Base-by-base conservation (phyloP, 2,329 filamentous ascomycete genomes). In the Bipolaris oryzae region DNA sequence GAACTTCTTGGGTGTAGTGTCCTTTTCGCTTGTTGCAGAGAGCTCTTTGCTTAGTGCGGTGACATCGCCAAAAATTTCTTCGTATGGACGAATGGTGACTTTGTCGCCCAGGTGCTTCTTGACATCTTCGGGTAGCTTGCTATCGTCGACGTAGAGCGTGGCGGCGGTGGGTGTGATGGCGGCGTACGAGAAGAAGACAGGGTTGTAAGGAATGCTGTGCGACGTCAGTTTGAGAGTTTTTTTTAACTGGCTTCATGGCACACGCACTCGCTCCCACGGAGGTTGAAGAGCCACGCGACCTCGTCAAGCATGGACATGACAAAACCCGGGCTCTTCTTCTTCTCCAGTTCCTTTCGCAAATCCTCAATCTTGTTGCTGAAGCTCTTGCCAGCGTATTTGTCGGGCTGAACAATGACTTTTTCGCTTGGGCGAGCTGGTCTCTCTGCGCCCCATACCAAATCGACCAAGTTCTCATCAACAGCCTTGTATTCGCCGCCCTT, bases 141-240 rank as follows among this genome's bases (percentile, higher is more conserved):
- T 84, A 11, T 88, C 84, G 70, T 98, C 90, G 56, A 98, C 81
- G 71, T 97, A 99, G 5, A 99, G 83, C 1, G 88, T 92, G 21
- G 89, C 91, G 1, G 86, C 81, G 1, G 76, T 87, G 1, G 88
- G 86, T 2, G 95, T 98, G 61, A 99, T 81, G 39, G 95, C 85
- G 42, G 94, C 94, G 71, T 98, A 99, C 15, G 94, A 95, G 78
- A 98, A 98, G 81, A 99, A 98, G 47, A 99, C 95, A 0, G 95
- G 95, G 73, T 99, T 99, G 80, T 95, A 99, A 0, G 92, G 91
- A 63, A 99, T 98, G 74, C 83, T 85, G 65, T 37, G 23, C 13
- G 15, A 15, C 18, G 52, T 69, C 41, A 69, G 65, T 53, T 11
- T 2, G 20, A 25, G 6, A 25, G 6, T 25, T 25, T 7, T 7